Evolutionary conservation across 495 filamentous ascomycete genomes (phyloP).

Genomic region (Beverwykella pulmonaria): DNA sequence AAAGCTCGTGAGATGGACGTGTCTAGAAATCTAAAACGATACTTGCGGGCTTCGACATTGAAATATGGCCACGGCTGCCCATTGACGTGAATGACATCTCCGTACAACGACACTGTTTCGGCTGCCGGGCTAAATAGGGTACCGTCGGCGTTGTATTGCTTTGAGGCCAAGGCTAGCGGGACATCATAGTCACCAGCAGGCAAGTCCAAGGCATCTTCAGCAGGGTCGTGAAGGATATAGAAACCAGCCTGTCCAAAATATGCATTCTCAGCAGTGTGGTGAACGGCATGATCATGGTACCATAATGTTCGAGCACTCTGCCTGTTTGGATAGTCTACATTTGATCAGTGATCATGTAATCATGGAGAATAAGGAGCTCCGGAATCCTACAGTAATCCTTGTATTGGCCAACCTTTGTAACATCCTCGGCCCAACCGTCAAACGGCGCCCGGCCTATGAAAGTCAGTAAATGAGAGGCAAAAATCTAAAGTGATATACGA

Average conservation of each 20-base stretch:
- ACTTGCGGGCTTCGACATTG: conserved; percentile 60
- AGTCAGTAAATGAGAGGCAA: background rate
- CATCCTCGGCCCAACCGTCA: conserved; percentile 62
- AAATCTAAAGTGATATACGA: conserved; percentile 32
- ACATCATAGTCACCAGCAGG: conserved; percentile 56
- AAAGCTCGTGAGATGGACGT: conserved; percentile 56
- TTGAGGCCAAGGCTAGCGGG: conserved; percentile 53
- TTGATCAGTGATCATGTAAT: background rate
- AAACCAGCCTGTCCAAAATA: conserved; percentile 59
- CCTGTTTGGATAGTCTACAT: conserved; percentile 55
- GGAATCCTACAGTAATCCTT: conserved; percentile 55
- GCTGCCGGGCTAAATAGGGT: conserved; percentile 47
- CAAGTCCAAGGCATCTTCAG: conserved; percentile 51
- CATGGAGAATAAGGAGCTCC: background rate
- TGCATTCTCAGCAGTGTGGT: conserved; percentile 54
- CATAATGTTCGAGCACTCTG: conserved; percentile 56
- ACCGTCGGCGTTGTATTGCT: conserved; percentile 55
- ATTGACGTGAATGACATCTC: conserved; percentile 61
- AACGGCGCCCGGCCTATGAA: conserved; percentile 40
- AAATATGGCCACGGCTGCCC: conserved; percentile 60
- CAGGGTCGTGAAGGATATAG: conserved; percentile 50
- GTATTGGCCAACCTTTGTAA: conserved; percentile 53
- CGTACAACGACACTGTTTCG: conserved; percentile 53
- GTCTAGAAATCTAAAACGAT: conserved; percentile 58
- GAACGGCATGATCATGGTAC: conserved; percentile 60